phyloP scores from a whole-genome alignment of 1,284 basidiomycete genomes.

The Rhodofomes roseus region DNA sequence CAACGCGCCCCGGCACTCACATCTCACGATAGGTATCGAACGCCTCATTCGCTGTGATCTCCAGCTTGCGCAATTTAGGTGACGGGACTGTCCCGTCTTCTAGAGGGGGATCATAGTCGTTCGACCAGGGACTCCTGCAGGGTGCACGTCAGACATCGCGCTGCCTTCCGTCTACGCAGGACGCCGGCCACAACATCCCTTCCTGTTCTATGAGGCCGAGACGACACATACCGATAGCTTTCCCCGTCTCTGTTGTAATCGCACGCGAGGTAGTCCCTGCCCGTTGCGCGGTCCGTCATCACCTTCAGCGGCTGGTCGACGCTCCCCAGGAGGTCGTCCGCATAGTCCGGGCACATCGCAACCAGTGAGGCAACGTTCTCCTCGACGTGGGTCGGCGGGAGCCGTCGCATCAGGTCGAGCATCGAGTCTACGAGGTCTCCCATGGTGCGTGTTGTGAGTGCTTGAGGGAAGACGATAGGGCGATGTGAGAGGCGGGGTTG shows the following conservation, averaged over 20 bases:
- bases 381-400: slow-evolving; percentile 90
- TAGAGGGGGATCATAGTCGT: slow-evolving; percentile 87
- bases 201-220: neutral
- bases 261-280: slow-evolving; percentile 90
- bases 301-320: slow-evolving; percentile 94
- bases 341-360: slow-evolving; percentile 87
- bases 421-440: slow-evolving; percentile 80
- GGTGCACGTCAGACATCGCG: neutral
- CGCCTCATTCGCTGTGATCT: slow-evolving; percentile 91
- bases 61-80: slow-evolving; percentile 83
- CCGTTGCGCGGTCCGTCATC: slow-evolving; percentile 73
- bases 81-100: slow-evolving; percentile 87
- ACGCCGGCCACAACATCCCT: neutral
- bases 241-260: slow-evolving; percentile 99
- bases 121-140: slow-evolving; percentile 92
- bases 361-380: slow-evolving; percentile 85
- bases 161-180: neutral
- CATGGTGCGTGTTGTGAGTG: slow-evolving; percentile 38
- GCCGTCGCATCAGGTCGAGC: slow-evolving; percentile 93
- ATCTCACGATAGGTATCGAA: slow-evolving; percentile 98
- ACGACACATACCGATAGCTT: slow-evolving; percentile 74
- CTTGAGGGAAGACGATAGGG: neutral
- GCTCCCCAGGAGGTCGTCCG: slow-evolving; percentile 92
- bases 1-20: slow-evolving; percentile 40
- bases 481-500: neutral